These are phyloP conservation scores for Epichloe sylvatica DNA, from an alignment of 2,329 filamentous ascomycete species.

Conservation along the genomic window DNA sequence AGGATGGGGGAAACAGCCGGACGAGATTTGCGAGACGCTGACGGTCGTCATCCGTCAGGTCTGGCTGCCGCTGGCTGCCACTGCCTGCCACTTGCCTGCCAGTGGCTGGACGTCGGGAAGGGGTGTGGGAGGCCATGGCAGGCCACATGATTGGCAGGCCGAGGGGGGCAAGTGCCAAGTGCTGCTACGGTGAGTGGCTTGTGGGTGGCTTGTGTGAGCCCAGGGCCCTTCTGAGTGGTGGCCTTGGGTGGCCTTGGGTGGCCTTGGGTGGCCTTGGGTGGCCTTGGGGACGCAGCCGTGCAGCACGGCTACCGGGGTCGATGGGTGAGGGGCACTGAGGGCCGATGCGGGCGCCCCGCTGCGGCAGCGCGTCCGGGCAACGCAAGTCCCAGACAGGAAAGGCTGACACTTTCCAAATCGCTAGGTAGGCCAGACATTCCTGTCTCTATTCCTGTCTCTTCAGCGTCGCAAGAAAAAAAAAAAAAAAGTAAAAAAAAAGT, in stretches of 20 bases:
- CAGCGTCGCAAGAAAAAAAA: too few species aligned
- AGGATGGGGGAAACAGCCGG: not conserved
- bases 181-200: conserved; percentile 8
- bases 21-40: conserved; percentile 13
- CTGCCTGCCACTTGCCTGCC: not conserved
- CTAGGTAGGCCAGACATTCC: too few species aligned
- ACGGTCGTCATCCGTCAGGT: not conserved
- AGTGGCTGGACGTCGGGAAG: conserved; percentile 2
- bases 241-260: not conserved
- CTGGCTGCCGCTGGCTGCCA: not conserved
- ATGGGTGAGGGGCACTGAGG: not conserved
- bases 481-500: too few species aligned
- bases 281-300: not conserved
- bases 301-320: not conserved
- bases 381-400: not conserved
- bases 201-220: conserved; percentile 7
- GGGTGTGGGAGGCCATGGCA: conserved; percentile 5
- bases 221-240: not conserved
- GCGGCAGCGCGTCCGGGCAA: not conserved
- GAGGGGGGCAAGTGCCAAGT: conserved; percentile 2
- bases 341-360: conserved; percentile 1
- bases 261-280: too few species aligned
- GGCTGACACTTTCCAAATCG: too few species aligned
- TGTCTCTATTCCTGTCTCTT: too few species aligned
- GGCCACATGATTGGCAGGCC: conserved; percentile 21